Conservation (phyloP, 768 basidiomycete genomes). For the Megacollybia marginata region DNA sequence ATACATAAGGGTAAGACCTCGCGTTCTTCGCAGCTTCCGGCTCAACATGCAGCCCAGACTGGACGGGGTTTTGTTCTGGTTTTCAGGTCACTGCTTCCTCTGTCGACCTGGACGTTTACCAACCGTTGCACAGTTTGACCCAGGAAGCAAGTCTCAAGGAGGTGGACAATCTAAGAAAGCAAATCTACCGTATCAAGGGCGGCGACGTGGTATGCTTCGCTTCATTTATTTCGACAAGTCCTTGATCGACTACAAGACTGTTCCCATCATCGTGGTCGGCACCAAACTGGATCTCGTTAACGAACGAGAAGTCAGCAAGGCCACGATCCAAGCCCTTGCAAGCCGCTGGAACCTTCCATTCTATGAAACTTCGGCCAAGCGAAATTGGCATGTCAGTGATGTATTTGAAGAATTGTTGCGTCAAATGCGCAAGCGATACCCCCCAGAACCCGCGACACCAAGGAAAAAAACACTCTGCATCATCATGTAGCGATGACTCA, state of each 20-base stretch:
- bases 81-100: constrained; percentile 47
- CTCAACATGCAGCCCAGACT: constrained; percentile 30
- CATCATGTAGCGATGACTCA: constrained; percentile 28
- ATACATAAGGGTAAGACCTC: constrained; percentile 59
- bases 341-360: constrained; percentile 65
- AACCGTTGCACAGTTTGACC: constrained; percentile 45
- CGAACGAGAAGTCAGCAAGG: constrained; percentile 71
- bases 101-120: constrained; percentile 1
- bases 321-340: constrained; percentile 57
- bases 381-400: constrained; percentile 72
- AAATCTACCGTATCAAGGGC: constrained; percentile 75
- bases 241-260: constrained; percentile 23
- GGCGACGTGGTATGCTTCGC: constrained; percentile 42
- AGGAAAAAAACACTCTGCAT: constrained; percentile 19
- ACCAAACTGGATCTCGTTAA: constrained; percentile 77
- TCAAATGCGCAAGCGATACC: constrained; percentile 67
- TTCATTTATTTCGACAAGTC: constrained; percentile 2
- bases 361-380: constrained; percentile 85
- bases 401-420: constrained; percentile 73
- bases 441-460: constrained; percentile 26
- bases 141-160: constrained; percentile 78
- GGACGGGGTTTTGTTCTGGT: constrained; percentile 78
- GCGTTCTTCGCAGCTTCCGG: background rate
- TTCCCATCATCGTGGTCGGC: constrained; percentile 83
- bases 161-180: constrained; percentile 72